Evolutionary conservation across 805 yeast species (phyloP).

Genomic region (Torulaspora delbrueckii): DNA sequence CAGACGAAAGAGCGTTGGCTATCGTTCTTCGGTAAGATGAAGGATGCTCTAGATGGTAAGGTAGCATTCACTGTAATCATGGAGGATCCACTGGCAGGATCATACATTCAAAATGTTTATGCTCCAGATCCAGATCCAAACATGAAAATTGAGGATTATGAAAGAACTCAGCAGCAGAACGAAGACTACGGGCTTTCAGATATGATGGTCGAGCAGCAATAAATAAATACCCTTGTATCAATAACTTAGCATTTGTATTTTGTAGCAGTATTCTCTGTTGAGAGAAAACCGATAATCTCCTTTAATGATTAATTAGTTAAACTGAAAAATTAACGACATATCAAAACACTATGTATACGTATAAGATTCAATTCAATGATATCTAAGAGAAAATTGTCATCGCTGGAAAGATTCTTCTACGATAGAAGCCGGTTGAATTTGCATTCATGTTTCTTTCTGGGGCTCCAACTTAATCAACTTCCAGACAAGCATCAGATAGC

Average conservation of each 20-base stretch:
- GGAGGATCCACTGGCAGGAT: slow-evolving; percentile 94
- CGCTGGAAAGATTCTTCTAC: slow-evolving; percentile 24
- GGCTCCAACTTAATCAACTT: slow-evolving; percentile 18
- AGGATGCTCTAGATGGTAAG: slow-evolving; percentile 77
- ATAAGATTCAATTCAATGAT: background rate
- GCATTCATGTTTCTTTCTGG: slow-evolving; percentile 28
- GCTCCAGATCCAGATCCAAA: slow-evolving; percentile 98
- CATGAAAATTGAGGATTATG: slow-evolving; percentile 85
- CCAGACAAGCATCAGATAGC: slow-evolving; percentile 14
- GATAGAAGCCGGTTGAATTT: slow-evolving; percentile 24
- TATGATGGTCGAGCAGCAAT: slow-evolving; percentile 33
- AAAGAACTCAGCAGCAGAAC: slow-evolving; percentile 82
- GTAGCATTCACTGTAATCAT: slow-evolving; percentile 75
- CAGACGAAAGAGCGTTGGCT: slow-evolving; percentile 80
- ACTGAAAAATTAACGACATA: background rate
- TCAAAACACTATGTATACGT: background rate
- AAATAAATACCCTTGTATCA: background rate
- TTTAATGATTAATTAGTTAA: background rate
- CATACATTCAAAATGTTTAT: slow-evolving; percentile 95
- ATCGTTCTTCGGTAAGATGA: slow-evolving; percentile 64
- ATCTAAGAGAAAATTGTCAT: slow-evolving; percentile 9
- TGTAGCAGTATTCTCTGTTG: background rate
- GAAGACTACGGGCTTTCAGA: slow-evolving; percentile 80
- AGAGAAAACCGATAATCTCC: background rate
- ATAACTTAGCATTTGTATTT: background rate